Conservation (phyloP, 1,139 yeast species). For the Suhomyces coccinellae region DNA sequence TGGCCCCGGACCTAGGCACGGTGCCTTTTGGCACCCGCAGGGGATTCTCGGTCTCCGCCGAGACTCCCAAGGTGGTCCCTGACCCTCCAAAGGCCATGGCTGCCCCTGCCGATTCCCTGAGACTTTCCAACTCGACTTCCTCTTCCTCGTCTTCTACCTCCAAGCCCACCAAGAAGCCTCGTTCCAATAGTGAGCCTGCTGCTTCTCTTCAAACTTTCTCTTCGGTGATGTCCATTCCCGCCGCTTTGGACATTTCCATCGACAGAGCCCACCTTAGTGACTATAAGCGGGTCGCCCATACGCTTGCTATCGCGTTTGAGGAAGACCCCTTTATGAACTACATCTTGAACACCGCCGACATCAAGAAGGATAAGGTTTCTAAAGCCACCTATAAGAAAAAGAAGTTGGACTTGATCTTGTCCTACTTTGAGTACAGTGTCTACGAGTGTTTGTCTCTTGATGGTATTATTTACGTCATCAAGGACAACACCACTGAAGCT, state of each 20-base stretch:
- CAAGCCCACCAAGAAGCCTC: slow-evolving; percentile 2
- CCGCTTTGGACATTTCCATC: slow-evolving; percentile 30
- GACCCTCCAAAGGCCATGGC: not conserved
- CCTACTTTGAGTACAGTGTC: slow-evolving; percentile 39
- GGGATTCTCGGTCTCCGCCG: slow-evolving; percentile 1
- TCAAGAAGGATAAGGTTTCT: slow-evolving; percentile 21
- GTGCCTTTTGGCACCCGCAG: slow-evolving; percentile 7
- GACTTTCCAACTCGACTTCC: slow-evolving; percentile 12
- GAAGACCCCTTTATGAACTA: slow-evolving; percentile 45
- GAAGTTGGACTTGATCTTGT: slow-evolving; percentile 36
- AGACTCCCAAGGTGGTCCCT: not conserved
- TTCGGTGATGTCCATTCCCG: slow-evolving; percentile 18
- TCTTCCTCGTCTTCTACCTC: slow-evolving; percentile 2
- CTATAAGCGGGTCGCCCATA: slow-evolving; percentile 40
- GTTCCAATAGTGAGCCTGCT: slow-evolving; percentile 10
- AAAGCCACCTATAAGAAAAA: slow-evolving; percentile 23
- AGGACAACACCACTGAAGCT: slow-evolving; percentile 30
- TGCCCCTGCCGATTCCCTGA: slow-evolving; percentile 14
- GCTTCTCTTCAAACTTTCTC: slow-evolving; percentile 6
- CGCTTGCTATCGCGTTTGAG: slow-evolving; percentile 40
- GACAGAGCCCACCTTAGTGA: slow-evolving; percentile 35
- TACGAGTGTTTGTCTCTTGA: slow-evolving; percentile 37
- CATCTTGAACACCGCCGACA: slow-evolving; percentile 34
- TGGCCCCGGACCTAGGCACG: slow-evolving; percentile 1
- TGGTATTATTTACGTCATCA: slow-evolving; percentile 35